Evolutionary conservation across 805 yeast species (phyloP), one percentile per base, ranked within the genome.

Genomic region (Sugiyamaella chiloensis): DNA sequence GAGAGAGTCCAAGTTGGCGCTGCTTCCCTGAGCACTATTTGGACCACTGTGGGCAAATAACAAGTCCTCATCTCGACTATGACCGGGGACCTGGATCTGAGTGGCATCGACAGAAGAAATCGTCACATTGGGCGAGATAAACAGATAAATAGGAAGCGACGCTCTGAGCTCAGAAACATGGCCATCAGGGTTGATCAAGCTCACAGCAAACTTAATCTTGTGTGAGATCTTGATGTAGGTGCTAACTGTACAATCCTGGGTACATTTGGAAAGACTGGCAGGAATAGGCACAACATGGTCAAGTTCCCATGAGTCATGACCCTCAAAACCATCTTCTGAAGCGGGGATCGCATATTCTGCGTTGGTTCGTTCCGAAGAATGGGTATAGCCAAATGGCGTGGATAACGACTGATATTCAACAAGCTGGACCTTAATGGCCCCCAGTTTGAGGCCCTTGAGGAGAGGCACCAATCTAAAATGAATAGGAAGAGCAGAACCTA

Each of bases 121-220:
- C 0, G 91, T 78, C 4, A 93, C 85, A 63, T 86, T 85, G 5
- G 98, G 97, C 4, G 84, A 78, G 21, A 88, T 83, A 64, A 84
- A 87, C 27, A 87, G 64, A 24, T 75, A 77, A 3, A 91, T 73
- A 0, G 98, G 98, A 53, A 91, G 70, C 0, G 96, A 84, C 0
- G 97, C 97, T 26, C 98, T 73, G 43, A 91, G 71, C 64, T 90
- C 97, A 0, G 96, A 87, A 2, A 84, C 81, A 61, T 91, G 98
- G 2, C 96, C 96, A 64, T 89, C 97, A 0, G 95, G 85, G 61
- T 93, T 91, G 34, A 80, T 66, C 53, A 93, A 72, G 1, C 87
- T 84, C 49, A 93, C 79, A 7, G 79, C 81, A 62, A 90, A 87
- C 59, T 87, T 85, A 48, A 93, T 67, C 67, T 89, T 90, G 68